Base-by-base conservation (phyloP, 176 grass and related monocot species). In the Raddia distichophylla region DNA sequence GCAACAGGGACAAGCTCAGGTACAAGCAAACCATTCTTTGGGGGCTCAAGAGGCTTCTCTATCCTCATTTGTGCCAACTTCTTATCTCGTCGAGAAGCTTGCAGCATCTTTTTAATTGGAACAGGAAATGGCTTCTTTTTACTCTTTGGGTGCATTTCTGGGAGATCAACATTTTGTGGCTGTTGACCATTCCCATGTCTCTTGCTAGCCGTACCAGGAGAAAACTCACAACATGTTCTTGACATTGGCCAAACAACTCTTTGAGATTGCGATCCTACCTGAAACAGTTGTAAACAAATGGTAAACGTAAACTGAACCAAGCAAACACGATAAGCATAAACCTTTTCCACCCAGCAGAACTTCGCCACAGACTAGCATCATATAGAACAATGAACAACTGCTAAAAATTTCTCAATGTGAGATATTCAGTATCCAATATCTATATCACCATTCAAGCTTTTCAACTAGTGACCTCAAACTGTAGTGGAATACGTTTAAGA, bases 11-110 rank as follows among this genome's bases (percentile, higher is more conserved):
- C 73, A 72, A 95, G 92, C 84, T 95, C 95, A 7, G 86, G 92
- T 18, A 95, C 87, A 81, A 98, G 88, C 75, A 95, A 86, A 2
- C 92, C 95, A 6, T 98, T 98, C 74, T 95, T 98, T 34, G 92
- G 92, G 35, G 95, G 78, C 11, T 93, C 79, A 65, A 98, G 92
- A 54, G 86, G 86, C 51, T 88, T 98, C 75, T 93, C 90, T 16
- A 95, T 95, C 34, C 82, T 76, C 84, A 86, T 91, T 75, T 84
- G 74, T 65, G 88, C 92, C 62, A 98, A 86, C n/a, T 75, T 88
- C 72, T 84, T 98, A 62, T 87, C 91, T 74, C 33, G 82, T 51
- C 88, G 86, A n/a, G 95, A 68, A 72, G 80, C 76, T 70, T 77
- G 83, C 57, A 91, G 18, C 86, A 98, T 79, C 79, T 93, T 95